phyloP scores from a whole-genome alignment of 139 green algal genomes.

The Micractinium conductrix region DNA sequence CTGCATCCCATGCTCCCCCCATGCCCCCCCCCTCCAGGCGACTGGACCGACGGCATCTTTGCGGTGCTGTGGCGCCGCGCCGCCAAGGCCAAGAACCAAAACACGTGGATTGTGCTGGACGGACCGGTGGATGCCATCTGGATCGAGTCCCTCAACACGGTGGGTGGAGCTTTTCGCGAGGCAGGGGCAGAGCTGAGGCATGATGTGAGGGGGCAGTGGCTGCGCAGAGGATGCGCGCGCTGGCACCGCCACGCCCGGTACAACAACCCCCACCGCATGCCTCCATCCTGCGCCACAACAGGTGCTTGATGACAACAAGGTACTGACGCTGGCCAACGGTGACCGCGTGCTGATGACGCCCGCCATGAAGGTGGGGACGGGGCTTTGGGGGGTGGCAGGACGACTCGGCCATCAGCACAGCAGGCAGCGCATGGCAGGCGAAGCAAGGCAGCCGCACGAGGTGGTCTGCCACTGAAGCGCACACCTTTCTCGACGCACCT shows the following conservation, averaged over 20 bases:
- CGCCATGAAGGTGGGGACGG: constrained; percentile 88
- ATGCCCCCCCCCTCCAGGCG: constrained; percentile 53
- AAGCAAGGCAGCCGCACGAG: too few species aligned
- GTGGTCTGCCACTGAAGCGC: too few species aligned
- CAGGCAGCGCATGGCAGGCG: too few species aligned
- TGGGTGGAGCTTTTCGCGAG: too few species aligned
- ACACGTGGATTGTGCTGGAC: constrained; percentile 97
- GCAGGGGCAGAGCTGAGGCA: too few species aligned
- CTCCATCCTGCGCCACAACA: too few species aligned
- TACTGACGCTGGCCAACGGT: constrained; percentile 96
- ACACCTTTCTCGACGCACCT: too few species aligned
- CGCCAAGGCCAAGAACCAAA: constrained; percentile 91
- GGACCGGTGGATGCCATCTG: constrained; percentile 97
- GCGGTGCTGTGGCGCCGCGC: constrained; percentile 90
- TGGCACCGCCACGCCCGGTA: too few species aligned
- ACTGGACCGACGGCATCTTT: constrained; percentile 98
- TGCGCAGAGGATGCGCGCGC: too few species aligned
- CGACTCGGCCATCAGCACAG: not conserved
- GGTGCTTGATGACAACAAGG: constrained; percentile 96
- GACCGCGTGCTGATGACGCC: constrained; percentile 95
- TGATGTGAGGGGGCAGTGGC: too few species aligned
- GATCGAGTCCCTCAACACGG: constrained; percentile 99
- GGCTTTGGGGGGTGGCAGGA: not conserved
- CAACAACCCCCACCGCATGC: too few species aligned
- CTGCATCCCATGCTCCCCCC: not conserved